Evolutionary conservation across 2,329 filamentous ascomycete genomes (phyloP).

Genomic region (Cadophora sp.): DNA sequence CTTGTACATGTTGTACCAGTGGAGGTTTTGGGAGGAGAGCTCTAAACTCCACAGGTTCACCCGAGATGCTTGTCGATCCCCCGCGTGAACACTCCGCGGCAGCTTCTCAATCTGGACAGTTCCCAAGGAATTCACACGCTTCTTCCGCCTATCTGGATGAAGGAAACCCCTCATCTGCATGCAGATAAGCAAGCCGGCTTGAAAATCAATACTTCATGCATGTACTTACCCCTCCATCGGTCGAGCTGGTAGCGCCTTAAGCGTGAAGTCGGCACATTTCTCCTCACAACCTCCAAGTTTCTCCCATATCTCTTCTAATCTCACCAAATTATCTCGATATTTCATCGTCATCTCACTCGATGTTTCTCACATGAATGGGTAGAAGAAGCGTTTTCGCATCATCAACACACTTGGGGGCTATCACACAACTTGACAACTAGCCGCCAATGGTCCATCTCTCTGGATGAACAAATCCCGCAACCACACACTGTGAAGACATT

Average conservation of each 20-base stretch:
- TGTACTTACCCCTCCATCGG: background rate
- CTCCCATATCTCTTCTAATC: background rate
- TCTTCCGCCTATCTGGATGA: background rate
- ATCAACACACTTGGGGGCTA: background rate
- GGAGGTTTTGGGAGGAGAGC: background rate
- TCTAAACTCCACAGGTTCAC: background rate
- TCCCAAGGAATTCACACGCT: background rate
- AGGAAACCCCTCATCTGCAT: background rate
- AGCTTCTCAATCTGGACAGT: background rate
- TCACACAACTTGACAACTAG: background rate
- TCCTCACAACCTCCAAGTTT: background rate
- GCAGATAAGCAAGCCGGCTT: background rate
- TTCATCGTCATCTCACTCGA: background rate
- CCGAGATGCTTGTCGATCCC: background rate
- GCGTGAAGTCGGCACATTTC: background rate
- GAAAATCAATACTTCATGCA: background rate
- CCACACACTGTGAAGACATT: background rate
- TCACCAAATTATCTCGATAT: background rate
- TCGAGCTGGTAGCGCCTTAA: background rate
- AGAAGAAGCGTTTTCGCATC: background rate
- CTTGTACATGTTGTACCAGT: background rate
- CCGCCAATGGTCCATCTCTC: background rate
- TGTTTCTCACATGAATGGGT: background rate
- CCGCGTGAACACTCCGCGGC: background rate
- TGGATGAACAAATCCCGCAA: background rate